Evolutionary conservation across 768 basidiomycete genomes (phyloP), one percentile per base, ranked within the genome.

Genomic region (Termitomyces sp.): DNA sequence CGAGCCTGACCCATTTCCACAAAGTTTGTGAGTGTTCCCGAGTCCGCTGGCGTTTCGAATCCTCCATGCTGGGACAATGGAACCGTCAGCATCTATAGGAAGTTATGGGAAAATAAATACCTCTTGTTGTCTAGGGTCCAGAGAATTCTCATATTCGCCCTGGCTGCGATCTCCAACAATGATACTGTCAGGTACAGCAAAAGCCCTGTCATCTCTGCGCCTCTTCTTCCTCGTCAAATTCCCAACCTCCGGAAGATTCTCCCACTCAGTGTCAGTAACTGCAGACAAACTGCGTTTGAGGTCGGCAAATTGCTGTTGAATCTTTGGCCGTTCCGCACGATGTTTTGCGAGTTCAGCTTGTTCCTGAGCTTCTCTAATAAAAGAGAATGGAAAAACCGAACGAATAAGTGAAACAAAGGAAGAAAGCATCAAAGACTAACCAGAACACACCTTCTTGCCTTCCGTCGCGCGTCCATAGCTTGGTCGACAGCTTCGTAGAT

Each of bases 1-100:
- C 95, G 84, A 33, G 97, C 97, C 70, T 96, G 91, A 46, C 97
- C 95, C 66, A 98, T 96, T 70, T 96, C 95, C 18, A 95, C 89
- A 46, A 98, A 90, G 68, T 98, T 94, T 3, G 94, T 96, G 60
- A 95, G 77, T 0, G 87, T 79, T 5, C 91, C 94, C 3, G 80
- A 78, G 16, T 88, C 87, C 0, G 89, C 88, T 3, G 93, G 88
- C 0, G 94, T 95, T 56, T 85, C 86, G 52, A 91, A 84, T 11
- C 93, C 93, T 32, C 84, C 88, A 31, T 66, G 69, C 81, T 86
- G 33, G 44, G 56, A 27, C 54, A 50, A 20, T 55, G 25, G 12
- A 61, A 5, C 56, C 54, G 15, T 51, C 22, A 33, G 29, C 43
- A 16, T 20, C 2, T 16, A 29, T 22, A 58, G 11, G n/a, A 54